Percentiles rank a stretch among this genome's conserved stretches.
These are phyloP conservation scores for Kregervanrija pseudodelftensis DNA, from an alignment of 805 yeast species.

Conservation along the genomic window DNA sequence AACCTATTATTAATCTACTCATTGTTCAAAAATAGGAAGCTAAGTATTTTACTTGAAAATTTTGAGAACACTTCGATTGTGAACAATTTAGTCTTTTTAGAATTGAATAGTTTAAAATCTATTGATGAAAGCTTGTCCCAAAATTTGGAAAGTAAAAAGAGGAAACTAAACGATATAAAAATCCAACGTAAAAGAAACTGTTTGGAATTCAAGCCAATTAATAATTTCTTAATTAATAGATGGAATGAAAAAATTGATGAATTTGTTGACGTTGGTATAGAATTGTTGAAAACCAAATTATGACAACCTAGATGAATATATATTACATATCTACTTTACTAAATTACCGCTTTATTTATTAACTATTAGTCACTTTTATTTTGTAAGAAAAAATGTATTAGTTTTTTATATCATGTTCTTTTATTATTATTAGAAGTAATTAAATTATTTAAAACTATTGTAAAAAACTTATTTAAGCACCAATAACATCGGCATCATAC, in stretches of 20 bases:
- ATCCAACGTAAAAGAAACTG: conserved; percentile 37
- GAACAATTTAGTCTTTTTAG: conserved; percentile 2
- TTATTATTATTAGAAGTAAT: too few relatives aligned
- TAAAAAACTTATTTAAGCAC: conserved; percentile 46
- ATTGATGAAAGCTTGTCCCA: too few relatives aligned
- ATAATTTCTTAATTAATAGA: conserved; percentile 37
- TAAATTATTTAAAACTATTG: too few relatives aligned
- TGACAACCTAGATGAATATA: too few relatives aligned
- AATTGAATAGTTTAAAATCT: not conserved
- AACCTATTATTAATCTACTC: conserved; percentile 12
- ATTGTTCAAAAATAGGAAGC: conserved; percentile 6
- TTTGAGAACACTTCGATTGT: not conserved
- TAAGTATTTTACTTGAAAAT: not conserved
- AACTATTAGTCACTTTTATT: not conserved
- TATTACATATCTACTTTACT: not conserved
- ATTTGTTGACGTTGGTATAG: conserved; percentile 32
- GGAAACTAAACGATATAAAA: conserved; percentile 38
- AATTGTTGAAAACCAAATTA: conserved; percentile 2
- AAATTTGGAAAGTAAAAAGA: conserved; percentile 15
- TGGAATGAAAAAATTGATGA: conserved; percentile 45
- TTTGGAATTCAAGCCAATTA: conserved; percentile 34
- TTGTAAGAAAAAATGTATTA: not conserved
- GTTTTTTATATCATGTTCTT: too few relatives aligned
- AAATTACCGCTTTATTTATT: too few relatives aligned
- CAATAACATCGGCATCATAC: conserved; percentile 97